Evolutionary conservation across 129 eudicot species (phyloP).

Genomic region (Centrapalus pauciflorus): DNA sequence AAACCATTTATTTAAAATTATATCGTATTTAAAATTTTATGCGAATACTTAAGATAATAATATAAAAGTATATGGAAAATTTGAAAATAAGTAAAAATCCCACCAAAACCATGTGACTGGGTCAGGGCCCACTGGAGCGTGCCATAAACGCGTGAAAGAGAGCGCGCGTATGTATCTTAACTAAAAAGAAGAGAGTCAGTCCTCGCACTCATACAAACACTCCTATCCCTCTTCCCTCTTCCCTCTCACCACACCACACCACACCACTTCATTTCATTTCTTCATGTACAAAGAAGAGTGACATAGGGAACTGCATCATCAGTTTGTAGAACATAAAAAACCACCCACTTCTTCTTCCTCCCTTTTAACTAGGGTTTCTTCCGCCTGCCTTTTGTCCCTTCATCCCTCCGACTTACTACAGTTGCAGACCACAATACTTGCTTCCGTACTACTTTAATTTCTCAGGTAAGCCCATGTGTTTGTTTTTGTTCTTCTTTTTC

Average conservation of each 20-base stretch:
- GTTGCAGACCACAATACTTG: conserved; percentile 5
- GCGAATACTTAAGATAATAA: too few relatives aligned
- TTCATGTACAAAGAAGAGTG: conserved; percentile 11
- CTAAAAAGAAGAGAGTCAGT: background rate
- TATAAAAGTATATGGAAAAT: too few relatives aligned
- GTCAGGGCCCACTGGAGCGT: conserved; percentile 27
- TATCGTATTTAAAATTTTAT: too few relatives aligned
- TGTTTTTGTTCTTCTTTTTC: background rate
- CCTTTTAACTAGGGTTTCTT: conserved; percentile 25
- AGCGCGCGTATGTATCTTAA: conserved; percentile 10
- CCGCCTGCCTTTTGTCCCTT: background rate
- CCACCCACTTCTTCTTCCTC: conserved; percentile 15
- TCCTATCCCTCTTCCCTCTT: background rate
- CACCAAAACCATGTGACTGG: conserved; percentile 31
- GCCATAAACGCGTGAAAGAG: conserved; percentile 12
- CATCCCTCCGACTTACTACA: conserved; percentile 5
- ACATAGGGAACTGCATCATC: conserved; percentile 26
- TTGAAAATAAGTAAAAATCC: conserved; percentile 11
- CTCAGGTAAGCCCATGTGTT: conserved; percentile 7
- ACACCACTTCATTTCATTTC: too few relatives aligned
- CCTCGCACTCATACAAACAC: background rate
- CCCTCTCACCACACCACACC: too few relatives aligned
- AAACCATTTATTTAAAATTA: too few relatives aligned
- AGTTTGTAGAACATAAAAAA: conserved; percentile 2
- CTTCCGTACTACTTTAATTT: background rate